Conservation (phyloP, 2,329 filamentous ascomycete genomes). For the Fusarium heterosporum region DNA sequence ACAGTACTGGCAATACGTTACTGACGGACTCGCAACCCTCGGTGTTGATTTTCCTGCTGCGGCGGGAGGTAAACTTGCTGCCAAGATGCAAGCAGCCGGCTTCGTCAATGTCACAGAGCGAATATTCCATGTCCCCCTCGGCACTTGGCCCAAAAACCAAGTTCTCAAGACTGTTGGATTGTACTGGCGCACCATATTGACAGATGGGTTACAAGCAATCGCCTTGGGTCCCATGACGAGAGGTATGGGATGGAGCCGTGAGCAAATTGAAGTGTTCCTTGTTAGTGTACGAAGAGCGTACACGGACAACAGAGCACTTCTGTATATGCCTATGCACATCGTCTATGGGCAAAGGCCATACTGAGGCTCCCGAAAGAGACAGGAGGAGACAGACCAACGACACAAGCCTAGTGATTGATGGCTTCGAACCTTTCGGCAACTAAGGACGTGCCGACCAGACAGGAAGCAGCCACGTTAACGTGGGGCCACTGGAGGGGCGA, state of each 20-base stretch:
- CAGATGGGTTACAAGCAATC: constrained; percentile 64
- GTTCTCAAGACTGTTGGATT: constrained; percentile 63
- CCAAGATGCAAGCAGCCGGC: constrained; percentile 62
- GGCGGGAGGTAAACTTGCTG: constrained; percentile 55
- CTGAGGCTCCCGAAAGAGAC: constrained; percentile 16
- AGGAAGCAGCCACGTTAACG: background rate
- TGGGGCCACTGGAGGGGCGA: constrained; percentile 14
- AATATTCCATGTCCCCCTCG: constrained; percentile 65
- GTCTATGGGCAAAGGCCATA: constrained; percentile 65
- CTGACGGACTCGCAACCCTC: constrained; percentile 56
- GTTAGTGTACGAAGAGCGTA: constrained; percentile 62
- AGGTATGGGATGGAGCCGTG: constrained; percentile 60
- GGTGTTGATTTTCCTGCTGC: constrained; percentile 62
- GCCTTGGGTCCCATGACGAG: constrained; percentile 64
- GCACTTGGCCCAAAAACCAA: constrained; percentile 65
- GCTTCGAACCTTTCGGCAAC: background rate
- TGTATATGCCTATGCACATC: constrained; percentile 68
- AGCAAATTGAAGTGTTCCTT: constrained; percentile 62
- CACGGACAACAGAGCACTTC: constrained; percentile 57
- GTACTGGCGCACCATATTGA: constrained; percentile 63
- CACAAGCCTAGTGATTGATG: background rate
- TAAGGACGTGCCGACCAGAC: constrained; percentile 1
- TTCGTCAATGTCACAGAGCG: constrained; percentile 64
- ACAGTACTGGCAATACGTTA: constrained; percentile 61
- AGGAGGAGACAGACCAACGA: background rate